phyloP scores from a whole-genome alignment of 2,329 filamentous ascomycete species.

The Sordariomycetes sp. region DNA sequence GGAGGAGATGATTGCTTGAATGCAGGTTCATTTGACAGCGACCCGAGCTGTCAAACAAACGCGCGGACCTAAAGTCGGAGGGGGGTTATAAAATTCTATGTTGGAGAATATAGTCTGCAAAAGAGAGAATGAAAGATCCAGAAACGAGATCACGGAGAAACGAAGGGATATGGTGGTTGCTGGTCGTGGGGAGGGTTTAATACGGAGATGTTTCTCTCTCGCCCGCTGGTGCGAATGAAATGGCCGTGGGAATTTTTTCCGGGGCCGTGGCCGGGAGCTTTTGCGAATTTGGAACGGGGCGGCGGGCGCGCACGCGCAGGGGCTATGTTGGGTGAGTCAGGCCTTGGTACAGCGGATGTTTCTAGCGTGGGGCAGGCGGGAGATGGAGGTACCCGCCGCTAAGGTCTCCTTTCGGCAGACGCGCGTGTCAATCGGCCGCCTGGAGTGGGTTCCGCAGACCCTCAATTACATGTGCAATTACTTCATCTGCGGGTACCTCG shows the following conservation, averaged over 20 bases:
- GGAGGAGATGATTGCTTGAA: conserved; percentile 46
- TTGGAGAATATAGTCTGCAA: conserved; percentile 7
- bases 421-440: neutral
- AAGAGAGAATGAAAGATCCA: conserved; percentile 1
- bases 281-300: conserved; percentile 5
- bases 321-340: conserved; percentile 6
- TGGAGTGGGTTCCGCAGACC: neutral
- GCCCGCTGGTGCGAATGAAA: neutral
- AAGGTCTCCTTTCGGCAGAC: neutral
- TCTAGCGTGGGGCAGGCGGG: conserved; percentile 1
- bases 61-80: conserved; percentile 41
- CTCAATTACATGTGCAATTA: neutral
- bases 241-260: neutral
- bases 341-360: neutral
- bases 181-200: neutral
- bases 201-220: neutral
- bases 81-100: neutral
- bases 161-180: neutral
- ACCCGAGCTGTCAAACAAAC: conserved; percentile 76
- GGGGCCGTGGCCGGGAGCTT: neutral
- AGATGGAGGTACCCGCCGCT: neutral
- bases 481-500: neutral
- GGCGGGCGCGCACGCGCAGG: neutral
- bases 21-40: conserved; percentile 99
- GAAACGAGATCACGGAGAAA: neutral